A percentile compares a stretch with the other conserved stretches of the same genome.
phyloP scores from a whole-genome alignment of 371 early-diverging fungal genomes.

The Actinomortierella wolfii region DNA sequence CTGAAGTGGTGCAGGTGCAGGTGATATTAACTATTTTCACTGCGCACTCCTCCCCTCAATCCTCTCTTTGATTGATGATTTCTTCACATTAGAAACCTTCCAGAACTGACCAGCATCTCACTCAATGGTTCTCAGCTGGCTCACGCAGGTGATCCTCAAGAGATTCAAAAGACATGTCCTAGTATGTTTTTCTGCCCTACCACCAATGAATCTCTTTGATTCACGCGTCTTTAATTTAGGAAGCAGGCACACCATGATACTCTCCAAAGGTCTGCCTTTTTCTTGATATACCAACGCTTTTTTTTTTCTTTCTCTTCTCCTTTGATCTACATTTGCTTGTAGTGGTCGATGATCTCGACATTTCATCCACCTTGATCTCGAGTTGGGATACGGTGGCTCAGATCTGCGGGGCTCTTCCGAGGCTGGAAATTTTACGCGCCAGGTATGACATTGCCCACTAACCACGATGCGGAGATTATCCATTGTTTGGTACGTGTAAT shows the following conservation, averaged over 20 bases:
- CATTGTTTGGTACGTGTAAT: too few relatives aligned
- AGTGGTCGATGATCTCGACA: constrained; percentile 72
- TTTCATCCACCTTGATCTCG: constrained; percentile 69
- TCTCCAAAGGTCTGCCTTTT: not conserved
- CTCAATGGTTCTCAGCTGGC: constrained; percentile 3
- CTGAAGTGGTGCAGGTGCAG: too few relatives aligned
- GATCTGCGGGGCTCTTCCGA: constrained; percentile 61
- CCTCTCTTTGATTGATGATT: not conserved
- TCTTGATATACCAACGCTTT: not conserved
- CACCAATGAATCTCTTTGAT: too few relatives aligned
- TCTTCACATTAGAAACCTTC: not conserved
- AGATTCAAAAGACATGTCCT: constrained; percentile 45
- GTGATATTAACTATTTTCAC: too few relatives aligned
- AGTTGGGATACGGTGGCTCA: constrained; percentile 65
- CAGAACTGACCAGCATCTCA: too few relatives aligned
- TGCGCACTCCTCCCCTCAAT: too few relatives aligned
- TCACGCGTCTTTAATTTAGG: too few relatives aligned
- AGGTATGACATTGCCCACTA: constrained; percentile 47
- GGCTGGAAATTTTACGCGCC: constrained; percentile 65
- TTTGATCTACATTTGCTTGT: not conserved
- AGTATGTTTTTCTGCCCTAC: too few relatives aligned
- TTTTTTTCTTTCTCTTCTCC: not conserved
- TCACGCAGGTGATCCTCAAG: constrained; percentile 29
- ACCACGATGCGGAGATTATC: not conserved
- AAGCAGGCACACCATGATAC: too few relatives aligned